A percentile compares a stretch with the other conserved stretches of the same genome.
Conservation (phyloP, 1,139 yeast genomes). For the Pichiaceae sp. region DNA sequence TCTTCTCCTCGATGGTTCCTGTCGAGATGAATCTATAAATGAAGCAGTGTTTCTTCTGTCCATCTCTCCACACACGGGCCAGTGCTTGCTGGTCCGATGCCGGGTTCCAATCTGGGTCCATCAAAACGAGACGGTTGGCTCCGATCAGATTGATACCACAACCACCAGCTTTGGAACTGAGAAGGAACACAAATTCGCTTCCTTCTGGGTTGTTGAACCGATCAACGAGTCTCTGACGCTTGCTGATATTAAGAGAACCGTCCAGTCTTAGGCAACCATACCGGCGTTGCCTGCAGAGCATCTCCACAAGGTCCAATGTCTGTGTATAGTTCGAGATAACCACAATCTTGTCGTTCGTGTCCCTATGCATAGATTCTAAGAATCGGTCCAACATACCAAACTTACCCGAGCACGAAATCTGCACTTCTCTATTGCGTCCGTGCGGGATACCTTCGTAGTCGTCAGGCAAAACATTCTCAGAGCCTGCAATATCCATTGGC, state of each 20-base stretch:
- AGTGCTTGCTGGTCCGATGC: constrained; percentile 98
- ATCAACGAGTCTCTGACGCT: constrained; percentile 90
- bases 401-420: constrained; percentile 53
- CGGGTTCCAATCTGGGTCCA: constrained; percentile 99
- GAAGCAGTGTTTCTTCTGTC: constrained; percentile 94
- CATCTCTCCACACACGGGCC: constrained; percentile 99
- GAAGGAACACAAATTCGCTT: constrained; percentile 75
- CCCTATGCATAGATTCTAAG: constrained; percentile 62
- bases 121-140: constrained; percentile 78
- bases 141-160: constrained; percentile 97
- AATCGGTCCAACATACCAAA: constrained; percentile 66
- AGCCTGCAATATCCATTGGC: constrained; percentile 70
- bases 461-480: constrained; percentile 59
- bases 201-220: constrained; percentile 85
- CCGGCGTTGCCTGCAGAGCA: constrained; percentile 63
- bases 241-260: constrained; percentile 87
- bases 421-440: constrained; percentile 46
- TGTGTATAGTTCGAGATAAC: constrained; percentile 91
- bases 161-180: constrained; percentile 97
- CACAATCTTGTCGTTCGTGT: constrained; percentile 91
- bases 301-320: constrained; percentile 84
- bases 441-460: constrained; percentile 43
- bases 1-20: constrained; percentile 94
- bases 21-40: constrained; percentile 90
- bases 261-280: constrained; percentile 83